Evolutionary conservation across 139 green algal genomes (phyloP).

Genomic region (Eudorina sp.): DNA sequence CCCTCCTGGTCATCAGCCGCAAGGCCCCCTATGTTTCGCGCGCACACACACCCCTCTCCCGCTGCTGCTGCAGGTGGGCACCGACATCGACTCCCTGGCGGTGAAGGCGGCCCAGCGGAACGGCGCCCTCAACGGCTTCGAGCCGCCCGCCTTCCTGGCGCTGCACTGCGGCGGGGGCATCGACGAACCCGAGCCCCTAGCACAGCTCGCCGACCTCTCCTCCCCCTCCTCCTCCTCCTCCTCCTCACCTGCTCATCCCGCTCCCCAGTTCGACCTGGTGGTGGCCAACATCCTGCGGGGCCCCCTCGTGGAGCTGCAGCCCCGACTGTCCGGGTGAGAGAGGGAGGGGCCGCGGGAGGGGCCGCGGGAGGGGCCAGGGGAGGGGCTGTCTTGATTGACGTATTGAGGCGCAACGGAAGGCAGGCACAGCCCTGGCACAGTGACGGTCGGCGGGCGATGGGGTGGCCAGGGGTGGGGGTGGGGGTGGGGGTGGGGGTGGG

Average conservation of each 20-base stretch:
- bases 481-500: too few relatives aligned
- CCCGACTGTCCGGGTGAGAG: conserved; percentile 56
- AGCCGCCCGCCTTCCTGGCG: conserved; percentile 18
- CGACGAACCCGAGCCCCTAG: conserved; percentile 55
- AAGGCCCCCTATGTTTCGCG: too few relatives aligned
- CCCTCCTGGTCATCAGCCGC: too few relatives aligned
- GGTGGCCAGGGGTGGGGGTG: too few relatives aligned
- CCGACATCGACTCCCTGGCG: conserved; percentile 82
- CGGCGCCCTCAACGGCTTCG: conserved; percentile 79
- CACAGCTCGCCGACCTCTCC: not conserved
- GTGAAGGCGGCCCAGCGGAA: conserved; percentile 77
- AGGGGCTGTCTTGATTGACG: too few relatives aligned
- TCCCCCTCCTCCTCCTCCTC: not conserved
- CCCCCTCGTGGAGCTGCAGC: conserved; percentile 77
- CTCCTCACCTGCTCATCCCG: not conserved
- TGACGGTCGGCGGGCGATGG: too few relatives aligned
- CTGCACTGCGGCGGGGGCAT: conserved; percentile 56
- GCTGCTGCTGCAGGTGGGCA: conserved; percentile 62
- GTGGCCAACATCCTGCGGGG: conserved; percentile 91
- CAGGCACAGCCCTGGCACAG: too few relatives aligned
- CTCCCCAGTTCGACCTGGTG: conserved; percentile 72
- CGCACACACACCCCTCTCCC: not conserved
- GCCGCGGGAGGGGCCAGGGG: too few relatives aligned
- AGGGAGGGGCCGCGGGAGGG: not conserved
- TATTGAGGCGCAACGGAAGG: too few relatives aligned